Percentiles rank a stretch among this genome's conserved stretches.
phyloP scores from a whole-genome alignment of 257 asterid genomes.

The Craterostigma plantagineum region DNA sequence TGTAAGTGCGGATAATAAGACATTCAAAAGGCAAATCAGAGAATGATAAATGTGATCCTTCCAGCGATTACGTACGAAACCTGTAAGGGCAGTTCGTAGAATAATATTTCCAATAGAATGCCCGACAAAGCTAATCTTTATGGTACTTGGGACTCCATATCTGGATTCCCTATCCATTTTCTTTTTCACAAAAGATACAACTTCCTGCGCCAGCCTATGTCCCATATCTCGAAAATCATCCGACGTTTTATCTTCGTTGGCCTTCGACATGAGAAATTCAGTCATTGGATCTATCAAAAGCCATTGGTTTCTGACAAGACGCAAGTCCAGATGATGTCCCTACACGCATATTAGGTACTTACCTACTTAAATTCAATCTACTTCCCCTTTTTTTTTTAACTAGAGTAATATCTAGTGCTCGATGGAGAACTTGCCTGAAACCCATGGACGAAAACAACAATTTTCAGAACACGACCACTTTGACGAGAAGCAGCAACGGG shows the following conservation, averaged over 20 bases:
- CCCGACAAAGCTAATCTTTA: slow-evolving; percentile 85
- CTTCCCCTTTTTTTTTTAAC: no score
- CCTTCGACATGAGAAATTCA: slow-evolving; percentile 84
- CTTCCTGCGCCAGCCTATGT: slow-evolving; percentile 80
- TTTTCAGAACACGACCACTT: slow-evolving; percentile 67
- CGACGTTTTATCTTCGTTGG: slow-evolving; percentile 85
- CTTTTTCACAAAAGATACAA: slow-evolving; percentile 75
- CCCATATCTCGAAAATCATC: slow-evolving; percentile 98
- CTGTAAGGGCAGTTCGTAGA: slow-evolving; percentile 80
- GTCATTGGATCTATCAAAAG: slow-evolving; percentile 78
- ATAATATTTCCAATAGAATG: slow-evolving; percentile 93
- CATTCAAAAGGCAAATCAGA: background rate
- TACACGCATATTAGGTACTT: slow-evolving; percentile 14
- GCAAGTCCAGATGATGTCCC: slow-evolving; percentile 95
- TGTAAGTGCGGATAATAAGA: slow-evolving; percentile 17
- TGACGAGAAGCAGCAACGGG: slow-evolving; percentile 27
- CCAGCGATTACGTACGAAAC: slow-evolving; percentile 13
- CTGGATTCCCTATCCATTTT: slow-evolving; percentile 79
- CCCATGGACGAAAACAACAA: slow-evolving; percentile 91
- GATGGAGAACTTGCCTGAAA: slow-evolving; percentile 60
- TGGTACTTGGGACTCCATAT: slow-evolving; percentile 57
- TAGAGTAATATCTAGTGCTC: no score
- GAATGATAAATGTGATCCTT: background rate
- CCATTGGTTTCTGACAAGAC: slow-evolving; percentile 94
- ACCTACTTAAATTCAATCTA: no score